These are phyloP conservation scores for Ceratocystis lukuohia DNA, from an alignment of 2,329 filamentous ascomycete genomes.

Conservation along the genomic window DNA sequence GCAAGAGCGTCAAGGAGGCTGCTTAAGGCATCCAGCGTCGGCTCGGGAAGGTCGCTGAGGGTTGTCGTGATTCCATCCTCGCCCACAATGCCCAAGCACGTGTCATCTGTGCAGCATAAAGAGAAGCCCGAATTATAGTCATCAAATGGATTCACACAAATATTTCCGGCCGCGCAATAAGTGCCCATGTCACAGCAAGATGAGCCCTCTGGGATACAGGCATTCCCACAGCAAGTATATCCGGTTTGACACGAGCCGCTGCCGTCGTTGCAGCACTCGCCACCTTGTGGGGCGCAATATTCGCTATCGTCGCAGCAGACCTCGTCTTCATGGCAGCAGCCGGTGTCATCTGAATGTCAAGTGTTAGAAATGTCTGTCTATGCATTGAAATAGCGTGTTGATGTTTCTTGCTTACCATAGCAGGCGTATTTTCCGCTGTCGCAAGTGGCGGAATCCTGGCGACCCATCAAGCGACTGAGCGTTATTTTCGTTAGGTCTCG, in stretches of 20 bases:
- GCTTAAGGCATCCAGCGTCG: neutral
- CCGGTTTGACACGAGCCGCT: neutral
- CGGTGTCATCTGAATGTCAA: neutral
- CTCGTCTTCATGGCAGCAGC: neutral
- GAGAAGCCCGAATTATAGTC: neutral
- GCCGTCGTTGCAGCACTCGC: conserved; percentile 1
- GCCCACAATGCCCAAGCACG: neutral
- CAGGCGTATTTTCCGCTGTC: neutral
- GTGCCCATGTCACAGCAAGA: neutral
- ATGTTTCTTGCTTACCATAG: neutral
- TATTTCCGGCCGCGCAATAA: neutral
- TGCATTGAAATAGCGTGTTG: too few species aligned
- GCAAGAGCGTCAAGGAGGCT: neutral
- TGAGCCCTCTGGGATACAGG: neutral
- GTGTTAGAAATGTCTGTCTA: neutral
- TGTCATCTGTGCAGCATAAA: conserved; percentile 6
- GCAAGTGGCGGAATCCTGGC: neutral
- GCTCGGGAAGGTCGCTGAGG: neutral
- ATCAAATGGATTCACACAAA: neutral
- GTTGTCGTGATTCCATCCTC: conserved; percentile 6
- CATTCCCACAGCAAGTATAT: neutral
- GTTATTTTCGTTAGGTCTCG: neutral
- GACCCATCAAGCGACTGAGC: neutral
- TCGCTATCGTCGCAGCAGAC: neutral
- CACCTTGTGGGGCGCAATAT: neutral